Base-by-base conservation (phyloP, 1,139 yeast species). In the Hanseniaspora sp. region DNA sequence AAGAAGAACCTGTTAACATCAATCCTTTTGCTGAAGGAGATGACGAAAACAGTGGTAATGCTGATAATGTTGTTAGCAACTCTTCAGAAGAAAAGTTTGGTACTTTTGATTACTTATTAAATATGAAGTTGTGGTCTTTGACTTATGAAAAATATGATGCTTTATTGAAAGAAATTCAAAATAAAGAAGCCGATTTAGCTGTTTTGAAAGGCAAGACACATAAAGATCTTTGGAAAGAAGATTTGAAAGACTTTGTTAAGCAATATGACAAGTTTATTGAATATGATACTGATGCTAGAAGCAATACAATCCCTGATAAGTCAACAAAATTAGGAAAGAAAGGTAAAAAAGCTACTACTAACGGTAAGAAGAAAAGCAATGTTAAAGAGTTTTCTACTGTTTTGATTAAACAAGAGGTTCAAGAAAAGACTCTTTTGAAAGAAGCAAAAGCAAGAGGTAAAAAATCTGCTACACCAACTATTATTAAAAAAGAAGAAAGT, bases 101-200 rank as follows among this genome's bases (percentile, higher is more conserved):
- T 56, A 74, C 86, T 57, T 79, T 77, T 67, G 95, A 86, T 63
- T 86, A 86, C 61, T 72, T 86, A 59, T 72, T 86, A 55, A 90
- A 92, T 55, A 86, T 94, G 96, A 79, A 90, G 40, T 82, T 94
- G 61, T 88, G 96, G 95, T 83, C 96, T 34, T 78, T 92, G 64
- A 90, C 98, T 0, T 76, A 76, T 58, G 99, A 94, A 70, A 77
- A 95, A 61, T 92, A 88, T 64, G 92, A 87, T 62, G 82, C 78
- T 62, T 72, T 92, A 58, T 71, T 88, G 62, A 74, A 75, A 54
- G 95, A 88, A 66, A 76, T 80, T 59, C 86, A 79, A 54, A 80
- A 71, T 35, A 84, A 83, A 64, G 94, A 88, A 65, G 72, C 69
- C 11, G 95, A 87, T 64, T 75, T 92, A 61, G 83, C 80, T 52